Conservation (phyloP, 2,329 filamentous ascomycete species). For the Cytospora mali region DNA sequence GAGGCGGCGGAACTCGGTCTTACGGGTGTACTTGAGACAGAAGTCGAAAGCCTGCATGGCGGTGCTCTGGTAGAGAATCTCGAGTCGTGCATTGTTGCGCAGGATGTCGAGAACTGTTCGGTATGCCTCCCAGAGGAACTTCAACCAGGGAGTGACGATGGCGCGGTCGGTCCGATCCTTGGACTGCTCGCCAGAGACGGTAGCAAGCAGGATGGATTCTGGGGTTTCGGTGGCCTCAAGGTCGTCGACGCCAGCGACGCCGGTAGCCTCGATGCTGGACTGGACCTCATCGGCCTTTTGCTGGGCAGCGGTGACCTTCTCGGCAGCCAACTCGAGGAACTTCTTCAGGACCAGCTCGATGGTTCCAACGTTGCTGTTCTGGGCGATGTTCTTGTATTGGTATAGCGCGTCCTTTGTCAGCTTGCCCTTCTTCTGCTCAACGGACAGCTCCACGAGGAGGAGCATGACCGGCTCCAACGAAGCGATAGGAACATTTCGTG, state of each 20-base stretch:
- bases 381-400: slow-evolving; percentile 99
- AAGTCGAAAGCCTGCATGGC: slow-evolving; percentile 98
- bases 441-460: slow-evolving; percentile 92
- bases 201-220: slow-evolving; percentile 96
- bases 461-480: slow-evolving; percentile 98
- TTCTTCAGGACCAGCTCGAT: slow-evolving; percentile 97
- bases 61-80: slow-evolving; percentile 97
- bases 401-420: slow-evolving; percentile 98
- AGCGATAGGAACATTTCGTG: slow-evolving; percentile 93
- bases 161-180: slow-evolving; percentile 96
- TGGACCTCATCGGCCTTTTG: slow-evolving; percentile 95
- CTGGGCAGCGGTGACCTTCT: slow-evolving; percentile 95
- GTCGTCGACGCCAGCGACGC: slow-evolving; percentile 82
- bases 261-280: slow-evolving; percentile 76
- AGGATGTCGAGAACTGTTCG: slow-evolving; percentile 97
- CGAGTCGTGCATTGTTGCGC: slow-evolving; percentile 96
- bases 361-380: slow-evolving; percentile 97
- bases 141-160: slow-evolving; percentile 98
- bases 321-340: slow-evolving; percentile 95
- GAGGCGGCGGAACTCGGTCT: slow-evolving; percentile 98
- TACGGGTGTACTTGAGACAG: slow-evolving; percentile 95
- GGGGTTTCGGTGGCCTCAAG: slow-evolving; percentile 96
- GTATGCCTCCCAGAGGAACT: slow-evolving; percentile 99
- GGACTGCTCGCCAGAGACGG: slow-evolving; percentile 96
- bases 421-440: slow-evolving; percentile 98